Percentiles rank a stretch among this genome's conserved stretches.
Conservation (phyloP, 2,329 filamentous ascomycete genomes). For the Bipolaris sorokiniana region DNA sequence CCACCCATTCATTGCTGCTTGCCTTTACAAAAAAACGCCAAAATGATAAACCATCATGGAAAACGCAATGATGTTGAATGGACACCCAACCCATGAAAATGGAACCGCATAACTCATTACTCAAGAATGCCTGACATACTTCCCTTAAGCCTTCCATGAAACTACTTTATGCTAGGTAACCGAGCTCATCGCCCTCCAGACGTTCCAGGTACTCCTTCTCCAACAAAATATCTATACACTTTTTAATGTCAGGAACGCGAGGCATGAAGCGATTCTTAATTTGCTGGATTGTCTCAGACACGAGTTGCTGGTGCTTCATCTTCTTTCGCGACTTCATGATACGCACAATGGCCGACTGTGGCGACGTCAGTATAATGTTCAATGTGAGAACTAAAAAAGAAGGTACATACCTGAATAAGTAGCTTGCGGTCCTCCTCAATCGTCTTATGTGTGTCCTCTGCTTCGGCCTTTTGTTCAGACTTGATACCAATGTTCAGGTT, state of each 20-base stretch:
- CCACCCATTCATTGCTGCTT: neutral
- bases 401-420: slow-evolving; percentile 82
- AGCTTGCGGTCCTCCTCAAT: slow-evolving; percentile 98
- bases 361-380: slow-evolving; percentile 37
- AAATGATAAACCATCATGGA: slow-evolving; percentile 9
- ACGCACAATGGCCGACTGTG: slow-evolving; percentile 92
- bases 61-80: slow-evolving; percentile 10
- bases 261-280: slow-evolving; percentile 92
- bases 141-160: neutral
- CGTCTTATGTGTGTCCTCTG: slow-evolving; percentile 97
- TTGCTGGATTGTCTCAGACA: slow-evolving; percentile 94
- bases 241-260: slow-evolving; percentile 96
- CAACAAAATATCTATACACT: slow-evolving; percentile 97
- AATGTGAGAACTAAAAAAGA: neutral
- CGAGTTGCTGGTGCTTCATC: slow-evolving; percentile 96
- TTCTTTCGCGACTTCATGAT: slow-evolving; percentile 99
- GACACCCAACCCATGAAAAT: slow-evolving; percentile 10
- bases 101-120: slow-evolving; percentile 13
- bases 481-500: slow-evolving; percentile 96
- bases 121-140: neutral
- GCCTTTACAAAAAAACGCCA: slow-evolving; percentile 6
- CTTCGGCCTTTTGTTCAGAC: slow-evolving; percentile 94
- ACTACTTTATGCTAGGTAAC: slow-evolving; percentile 77
- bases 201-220: slow-evolving; percentile 99
- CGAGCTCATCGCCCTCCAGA: slow-evolving; percentile 89